Evolutionary conservation across 192 early-diverging fungal species (phyloP).

Genomic region (Backusella macrospora): DNA sequence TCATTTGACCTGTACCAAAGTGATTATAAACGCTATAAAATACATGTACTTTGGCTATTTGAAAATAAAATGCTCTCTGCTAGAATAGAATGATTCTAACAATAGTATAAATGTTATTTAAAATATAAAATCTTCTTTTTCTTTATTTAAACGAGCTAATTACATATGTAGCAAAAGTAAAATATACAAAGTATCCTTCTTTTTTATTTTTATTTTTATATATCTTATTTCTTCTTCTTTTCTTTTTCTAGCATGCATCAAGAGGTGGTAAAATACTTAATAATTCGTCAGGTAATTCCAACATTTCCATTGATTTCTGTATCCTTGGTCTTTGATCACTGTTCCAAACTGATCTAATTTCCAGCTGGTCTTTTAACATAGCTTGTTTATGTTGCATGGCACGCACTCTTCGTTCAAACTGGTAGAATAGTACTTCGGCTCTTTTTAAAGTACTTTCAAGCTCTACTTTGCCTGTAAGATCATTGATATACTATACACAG

Average conservation of each 20-base stretch:
- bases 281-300: background rate
- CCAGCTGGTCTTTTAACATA: slow-evolving; percentile 24
- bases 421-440: slow-evolving; percentile 72
- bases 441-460: slow-evolving; percentile 70
- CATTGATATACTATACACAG: slow-evolving; percentile 74
- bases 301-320: background rate
- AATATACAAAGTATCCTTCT: background rate
- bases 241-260: too few species aligned
- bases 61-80: too few species aligned
- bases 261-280: background rate
- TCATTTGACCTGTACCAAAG: too few species aligned
- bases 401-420: slow-evolving; percentile 51
- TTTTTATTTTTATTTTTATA: background rate
- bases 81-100: too few species aligned
- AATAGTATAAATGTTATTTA: too few species aligned
- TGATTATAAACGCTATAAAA: too few species aligned
- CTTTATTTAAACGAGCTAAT: background rate
- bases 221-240: too few species aligned
- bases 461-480: slow-evolving; percentile 75
- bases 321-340: slow-evolving; percentile 19
- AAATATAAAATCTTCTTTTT: too few species aligned
- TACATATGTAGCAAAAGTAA: background rate
- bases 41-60: too few species aligned
- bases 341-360: slow-evolving; percentile 34
- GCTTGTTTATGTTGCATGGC: slow-evolving; percentile 45